Percentiles rank a stretch among this genome's conserved stretches.
phyloP scores from a whole-genome alignment of 1,284 basidiomycete species.

The Sporisorium scitamineum region DNA sequence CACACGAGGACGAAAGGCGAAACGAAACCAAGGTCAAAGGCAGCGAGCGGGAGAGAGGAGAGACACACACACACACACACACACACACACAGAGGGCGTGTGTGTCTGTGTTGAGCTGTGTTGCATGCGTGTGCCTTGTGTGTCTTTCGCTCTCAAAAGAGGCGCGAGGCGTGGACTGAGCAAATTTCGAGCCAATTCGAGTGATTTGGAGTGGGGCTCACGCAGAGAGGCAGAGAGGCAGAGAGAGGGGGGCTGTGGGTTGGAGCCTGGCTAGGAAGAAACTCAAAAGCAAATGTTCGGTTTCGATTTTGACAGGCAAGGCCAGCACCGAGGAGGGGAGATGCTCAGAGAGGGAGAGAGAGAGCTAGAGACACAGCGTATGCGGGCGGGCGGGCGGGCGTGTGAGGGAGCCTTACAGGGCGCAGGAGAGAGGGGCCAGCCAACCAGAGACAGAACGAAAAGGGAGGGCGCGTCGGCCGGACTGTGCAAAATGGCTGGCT shows the following conservation, averaged over 20 bases:
- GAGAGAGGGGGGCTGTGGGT: background rate
- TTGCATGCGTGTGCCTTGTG: background rate
- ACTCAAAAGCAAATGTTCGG: background rate
- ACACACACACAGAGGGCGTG: background rate
- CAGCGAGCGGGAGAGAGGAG: background rate
- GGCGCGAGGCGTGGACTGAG: too few relatives aligned
- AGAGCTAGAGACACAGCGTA: background rate
- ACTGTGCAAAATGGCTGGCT: background rate
- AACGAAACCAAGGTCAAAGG: background rate
- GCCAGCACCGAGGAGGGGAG: background rate
- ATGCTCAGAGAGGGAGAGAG: background rate
- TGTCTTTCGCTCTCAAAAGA: background rate
- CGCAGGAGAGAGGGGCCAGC: too few relatives aligned
- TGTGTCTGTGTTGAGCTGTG: background rate
- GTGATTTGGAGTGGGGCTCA: background rate
- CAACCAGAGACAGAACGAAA: background rate
- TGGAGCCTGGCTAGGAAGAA: background rate
- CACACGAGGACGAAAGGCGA: too few relatives aligned
- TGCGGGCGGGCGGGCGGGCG: background rate
- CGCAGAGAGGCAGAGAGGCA: background rate
- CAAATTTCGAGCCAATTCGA: background rate
- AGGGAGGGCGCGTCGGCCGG: conserved; percentile 4
- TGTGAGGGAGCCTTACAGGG: too few relatives aligned
- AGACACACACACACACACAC: background rate
- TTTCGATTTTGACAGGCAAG: conserved; percentile 2